phyloP scores from a whole-genome alignment of 257 asterid genomes.

The Ilex aquifolium region DNA sequence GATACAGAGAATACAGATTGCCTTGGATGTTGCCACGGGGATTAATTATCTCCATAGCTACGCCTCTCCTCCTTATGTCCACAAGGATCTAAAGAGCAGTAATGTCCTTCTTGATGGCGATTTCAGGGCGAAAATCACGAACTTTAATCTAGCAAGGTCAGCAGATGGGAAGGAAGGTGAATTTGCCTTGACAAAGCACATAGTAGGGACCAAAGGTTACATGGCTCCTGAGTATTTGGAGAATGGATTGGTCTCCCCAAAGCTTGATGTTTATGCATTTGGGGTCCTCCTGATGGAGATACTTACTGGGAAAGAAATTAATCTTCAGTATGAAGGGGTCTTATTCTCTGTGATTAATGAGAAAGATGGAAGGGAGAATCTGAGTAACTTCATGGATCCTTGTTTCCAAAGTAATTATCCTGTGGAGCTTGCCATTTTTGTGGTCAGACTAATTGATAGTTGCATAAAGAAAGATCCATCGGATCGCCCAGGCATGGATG shows the following conservation, averaged over 20 bases:
- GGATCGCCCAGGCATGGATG: conserved; percentile 64
- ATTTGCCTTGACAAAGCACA: conserved; percentile 80
- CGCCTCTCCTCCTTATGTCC: conserved; percentile 73
- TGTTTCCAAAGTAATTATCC: conserved; percentile 49
- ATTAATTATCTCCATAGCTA: conserved; percentile 78
- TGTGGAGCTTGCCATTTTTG: conserved; percentile 32
- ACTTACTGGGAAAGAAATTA: conserved; percentile 65
- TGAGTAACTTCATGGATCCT: conserved; percentile 51
- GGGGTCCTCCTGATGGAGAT: conserved; percentile 81
- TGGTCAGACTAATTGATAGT: conserved; percentile 43
- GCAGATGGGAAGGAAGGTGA: conserved; percentile 61
- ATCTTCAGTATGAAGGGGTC: conserved; percentile 29
- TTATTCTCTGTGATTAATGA: conserved; percentile 30
- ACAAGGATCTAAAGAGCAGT: conserved; percentile 63
- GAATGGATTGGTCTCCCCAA: conserved; percentile 69
- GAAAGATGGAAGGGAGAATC: conserved; percentile 30
- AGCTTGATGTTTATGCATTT: conserved; percentile 82
- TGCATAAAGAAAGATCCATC: conserved; percentile 67
- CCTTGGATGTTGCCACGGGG: conserved; percentile 69
- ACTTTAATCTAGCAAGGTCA: conserved; percentile 67
- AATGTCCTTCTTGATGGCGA: conserved; percentile 63
- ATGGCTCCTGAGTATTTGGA: conserved; percentile 98
- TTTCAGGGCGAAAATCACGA: conserved; percentile 69
- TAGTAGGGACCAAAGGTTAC: conserved; percentile 90
- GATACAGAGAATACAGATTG: conserved; percentile 63